Evolutionary conservation across 2,329 filamentous ascomycete species (phyloP), one percentile per base, ranked within the genome.

Genomic region (Colletotrichum acutatum): DNA sequence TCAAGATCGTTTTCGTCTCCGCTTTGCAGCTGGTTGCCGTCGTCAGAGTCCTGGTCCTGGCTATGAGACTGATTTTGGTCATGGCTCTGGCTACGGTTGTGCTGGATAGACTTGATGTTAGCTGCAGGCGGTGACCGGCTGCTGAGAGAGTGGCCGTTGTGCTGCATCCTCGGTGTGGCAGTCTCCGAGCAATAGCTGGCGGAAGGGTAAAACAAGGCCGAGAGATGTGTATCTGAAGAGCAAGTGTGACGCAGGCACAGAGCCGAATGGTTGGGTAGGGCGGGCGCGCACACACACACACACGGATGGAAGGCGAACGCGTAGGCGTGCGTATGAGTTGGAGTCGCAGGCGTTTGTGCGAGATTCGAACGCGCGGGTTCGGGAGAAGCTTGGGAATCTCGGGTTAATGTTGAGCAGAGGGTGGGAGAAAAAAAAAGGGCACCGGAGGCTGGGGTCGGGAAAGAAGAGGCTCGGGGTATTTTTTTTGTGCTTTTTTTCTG

Each of bases 381-480:
- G 68, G 68, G 52, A 74, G 68, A 68, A 68, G 57, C 57, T 68
- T 72, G 62, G 70, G 74, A 64, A 72, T 78, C 79, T 86, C 84
- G 83, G 84, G 84, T 78, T 84, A 85, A 86, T 86, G 83, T 81
- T 86, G 82, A 79, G 82, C 78, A 83, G 83, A 84, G 77, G 76
- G 79, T 76, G 66, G 77, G 42, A 49, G 42, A 49, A 49, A 49
- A 49, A 46, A 76, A 78, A 68, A 64, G 61, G 72, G 58, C 64
- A 63, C 49, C 28, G 28, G 56, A 71, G 68, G 59, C 60, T 63
- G 56, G 68, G 59, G 65, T 26, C 57, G 59, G 60, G 49, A 69
- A 71, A 66, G 69, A 75, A 74, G 52, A 74, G 59, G 69, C 71
- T 75, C 69, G 74, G 74, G 66, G 54, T 71, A 72, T 72, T 66